These are phyloP conservation scores for Corinectria fuckeliana DNA, from an alignment of 2,329 filamentous ascomycete species.

Conservation along the genomic window DNA sequence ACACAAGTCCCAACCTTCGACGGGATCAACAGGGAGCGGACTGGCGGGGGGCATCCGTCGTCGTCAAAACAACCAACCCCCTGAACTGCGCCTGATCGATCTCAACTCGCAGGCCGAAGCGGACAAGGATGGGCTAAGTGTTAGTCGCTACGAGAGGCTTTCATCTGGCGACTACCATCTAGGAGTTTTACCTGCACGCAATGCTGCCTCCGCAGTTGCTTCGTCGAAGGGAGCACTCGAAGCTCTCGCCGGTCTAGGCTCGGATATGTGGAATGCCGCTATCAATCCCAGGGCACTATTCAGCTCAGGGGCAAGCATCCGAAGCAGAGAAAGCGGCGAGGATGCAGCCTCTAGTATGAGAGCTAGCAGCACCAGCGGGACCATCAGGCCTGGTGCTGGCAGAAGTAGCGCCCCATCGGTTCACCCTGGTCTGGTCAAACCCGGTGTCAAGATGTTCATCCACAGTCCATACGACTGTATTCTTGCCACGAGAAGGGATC, in stretches of 20 bases:
- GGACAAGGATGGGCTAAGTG: slow-evolving; percentile 83
- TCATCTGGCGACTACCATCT: slow-evolving; percentile 93
- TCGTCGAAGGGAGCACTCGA: slow-evolving; percentile 78
- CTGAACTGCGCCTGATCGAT: slow-evolving; percentile 91
- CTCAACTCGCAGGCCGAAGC: slow-evolving; percentile 85
- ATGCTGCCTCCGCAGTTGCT: slow-evolving; percentile 67
- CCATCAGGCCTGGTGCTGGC: slow-evolving; percentile 36
- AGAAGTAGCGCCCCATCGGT: slow-evolving; percentile 45
- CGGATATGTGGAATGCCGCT: slow-evolving; percentile 88
- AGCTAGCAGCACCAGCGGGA: slow-evolving; percentile 44
- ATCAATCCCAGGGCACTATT: slow-evolving; percentile 88
- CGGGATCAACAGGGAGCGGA: slow-evolving; percentile 59
- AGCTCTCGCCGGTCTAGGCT: slow-evolving; percentile 72
- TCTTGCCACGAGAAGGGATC: slow-evolving; percentile 85
- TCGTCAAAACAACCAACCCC: slow-evolving; percentile 80
- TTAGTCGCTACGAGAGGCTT: slow-evolving; percentile 86
- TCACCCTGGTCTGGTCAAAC: slow-evolving; percentile 62
- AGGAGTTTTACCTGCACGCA: slow-evolving; percentile 77
- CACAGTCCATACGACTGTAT: slow-evolving; percentile 97
- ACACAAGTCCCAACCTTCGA: slow-evolving; percentile 53
- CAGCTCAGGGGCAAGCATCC: slow-evolving; percentile 82
- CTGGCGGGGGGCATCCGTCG: slow-evolving; percentile 71
- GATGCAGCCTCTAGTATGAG: slow-evolving; percentile 57
- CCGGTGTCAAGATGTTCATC: slow-evolving; percentile 80
- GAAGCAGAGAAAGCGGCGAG: slow-evolving; percentile 66